A percentile compares a stretch with the other conserved stretches of the same genome.
Evolutionary conservation across 176 grass and related monocot genomes (phyloP).

Genomic region (Dendrocalamus sinicus): DNA sequence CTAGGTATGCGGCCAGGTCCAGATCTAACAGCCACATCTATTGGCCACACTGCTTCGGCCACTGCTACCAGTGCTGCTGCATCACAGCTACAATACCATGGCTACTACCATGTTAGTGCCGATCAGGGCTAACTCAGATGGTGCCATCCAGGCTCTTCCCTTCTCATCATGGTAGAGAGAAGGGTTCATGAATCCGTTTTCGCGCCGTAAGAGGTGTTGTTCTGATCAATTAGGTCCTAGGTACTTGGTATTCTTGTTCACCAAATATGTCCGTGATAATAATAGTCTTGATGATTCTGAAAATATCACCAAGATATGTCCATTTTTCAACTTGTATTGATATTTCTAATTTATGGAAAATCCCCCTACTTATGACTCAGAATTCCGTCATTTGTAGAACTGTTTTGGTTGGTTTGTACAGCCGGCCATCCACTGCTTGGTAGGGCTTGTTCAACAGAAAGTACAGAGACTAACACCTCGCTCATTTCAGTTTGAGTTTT

Average conservation of each 20-base stretch:
- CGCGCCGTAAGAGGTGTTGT: background rate
- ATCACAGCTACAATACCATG: conserved; percentile 54
- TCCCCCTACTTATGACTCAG: conserved; percentile 10
- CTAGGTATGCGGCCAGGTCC: no score
- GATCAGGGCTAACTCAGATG: conserved; percentile 52
- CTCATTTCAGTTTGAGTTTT: no score
- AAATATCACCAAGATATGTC: conserved; percentile 17
- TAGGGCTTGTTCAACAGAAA: conserved; percentile 12
- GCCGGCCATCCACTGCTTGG: conserved; percentile 17
- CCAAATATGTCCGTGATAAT: conserved; percentile 38
- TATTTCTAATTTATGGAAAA: conserved; percentile 42
- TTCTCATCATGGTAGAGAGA: conserved; percentile 69
- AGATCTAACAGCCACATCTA: conserved; percentile 29
- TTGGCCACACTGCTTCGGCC: background rate
- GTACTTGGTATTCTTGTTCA: conserved; percentile 34
- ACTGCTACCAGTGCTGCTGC: background rate
- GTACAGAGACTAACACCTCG: background rate
- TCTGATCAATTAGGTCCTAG: conserved; percentile 42
- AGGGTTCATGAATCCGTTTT: no score
- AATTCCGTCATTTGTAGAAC: background rate
- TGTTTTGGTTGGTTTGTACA: conserved; percentile 19
- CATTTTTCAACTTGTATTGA: conserved; percentile 41
- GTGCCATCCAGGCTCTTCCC: conserved; percentile 56
- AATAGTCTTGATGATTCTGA: conserved; percentile 34
- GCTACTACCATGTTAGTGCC: conserved; percentile 50